These are phyloP conservation scores for Chalciporus piperatus DNA, from an alignment of 768 basidiomycete genomes.

Conservation along the genomic window DNA sequence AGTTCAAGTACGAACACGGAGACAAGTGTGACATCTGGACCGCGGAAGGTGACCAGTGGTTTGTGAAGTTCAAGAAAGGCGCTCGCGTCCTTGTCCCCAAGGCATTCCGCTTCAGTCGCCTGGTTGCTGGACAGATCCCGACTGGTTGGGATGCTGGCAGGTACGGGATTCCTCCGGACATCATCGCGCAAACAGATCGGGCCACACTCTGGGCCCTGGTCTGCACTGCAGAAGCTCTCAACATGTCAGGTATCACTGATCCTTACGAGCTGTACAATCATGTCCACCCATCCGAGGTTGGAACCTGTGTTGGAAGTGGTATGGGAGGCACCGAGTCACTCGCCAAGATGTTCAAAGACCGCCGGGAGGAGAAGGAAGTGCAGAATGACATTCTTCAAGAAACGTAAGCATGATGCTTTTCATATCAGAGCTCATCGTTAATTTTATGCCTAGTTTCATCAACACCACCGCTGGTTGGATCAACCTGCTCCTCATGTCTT, in stretches of 20 bases:
- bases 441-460: constrained; percentile 69
- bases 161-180: constrained; percentile 96
- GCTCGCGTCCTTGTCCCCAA: constrained; percentile 92
- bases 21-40: constrained; percentile 97
- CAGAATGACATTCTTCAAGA: constrained; percentile 99
- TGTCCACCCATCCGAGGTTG: constrained; percentile 95
- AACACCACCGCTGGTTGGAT: constrained; percentile 99
- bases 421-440: constrained; percentile 2
- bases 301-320: constrained; percentile 90
- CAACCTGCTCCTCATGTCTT: constrained; percentile 90
- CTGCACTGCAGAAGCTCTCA: constrained; percentile 91
- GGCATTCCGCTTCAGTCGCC: constrained; percentile 90
- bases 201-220: constrained; percentile 93
- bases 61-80: constrained; percentile 98
- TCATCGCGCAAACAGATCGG: constrained; percentile 91
- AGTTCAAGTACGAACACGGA: constrained; percentile 95
- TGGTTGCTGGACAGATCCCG: constrained; percentile 94
- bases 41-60: constrained; percentile 90
- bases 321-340: constrained; percentile 95
- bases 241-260: constrained; percentile 95
- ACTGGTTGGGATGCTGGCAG: constrained; percentile 97
- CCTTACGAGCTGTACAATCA: constrained; percentile 97
- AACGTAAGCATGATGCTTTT: constrained; percentile 57
- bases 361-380: constrained; percentile 95
- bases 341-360: constrained; percentile 98